These are phyloP conservation scores for Lactifluus volemus DNA, from an alignment of 768 basidiomycete species.

Conservation along the genomic window DNA sequence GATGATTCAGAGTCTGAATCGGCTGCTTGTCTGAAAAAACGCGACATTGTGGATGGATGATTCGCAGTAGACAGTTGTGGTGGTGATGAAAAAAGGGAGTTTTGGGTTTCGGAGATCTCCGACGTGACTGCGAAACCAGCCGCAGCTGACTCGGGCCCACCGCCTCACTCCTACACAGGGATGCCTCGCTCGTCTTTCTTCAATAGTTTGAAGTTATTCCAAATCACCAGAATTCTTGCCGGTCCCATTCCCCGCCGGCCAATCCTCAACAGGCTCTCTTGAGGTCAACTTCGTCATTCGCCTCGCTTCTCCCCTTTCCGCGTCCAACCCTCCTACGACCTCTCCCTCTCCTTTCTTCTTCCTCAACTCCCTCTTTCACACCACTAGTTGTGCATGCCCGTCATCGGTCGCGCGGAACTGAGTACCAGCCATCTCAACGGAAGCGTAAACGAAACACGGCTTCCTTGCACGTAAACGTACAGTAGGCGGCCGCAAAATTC, in stretches of 20 bases:
- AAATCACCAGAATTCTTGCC: background rate
- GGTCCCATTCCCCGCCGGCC: background rate
- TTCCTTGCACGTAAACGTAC: conserved; percentile 73
- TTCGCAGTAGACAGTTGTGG: background rate
- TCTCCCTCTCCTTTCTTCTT: background rate
- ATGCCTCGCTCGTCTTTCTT: conserved; percentile 11
- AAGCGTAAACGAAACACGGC: conserved; percentile 90
- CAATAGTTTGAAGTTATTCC: background rate
- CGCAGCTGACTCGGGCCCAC: background rate
- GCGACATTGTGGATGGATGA: conserved; percentile 48
- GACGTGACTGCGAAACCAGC: background rate
- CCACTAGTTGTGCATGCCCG: conserved; percentile 42
- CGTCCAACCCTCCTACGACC: conserved; percentile 8
- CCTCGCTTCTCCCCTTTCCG: conserved; percentile 1
- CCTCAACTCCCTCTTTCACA: background rate
- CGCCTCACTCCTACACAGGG: background rate
- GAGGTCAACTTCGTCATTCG: background rate
- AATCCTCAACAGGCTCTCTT: background rate
- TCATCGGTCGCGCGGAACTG: conserved; percentile 64
- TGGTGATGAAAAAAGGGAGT: background rate
- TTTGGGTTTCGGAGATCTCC: conserved; percentile 20
- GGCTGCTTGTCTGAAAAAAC: conserved; percentile 81
- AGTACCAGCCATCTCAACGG: conserved; percentile 95
- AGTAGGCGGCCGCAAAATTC: conserved; percentile 60
- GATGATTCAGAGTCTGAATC: conserved; percentile 81